Percentiles rank a stretch among this genome's conserved stretches.
phyloP scores from a whole-genome alignment of 2,329 filamentous ascomycete species.

The Iodosphaeria phyllophila region DNA sequence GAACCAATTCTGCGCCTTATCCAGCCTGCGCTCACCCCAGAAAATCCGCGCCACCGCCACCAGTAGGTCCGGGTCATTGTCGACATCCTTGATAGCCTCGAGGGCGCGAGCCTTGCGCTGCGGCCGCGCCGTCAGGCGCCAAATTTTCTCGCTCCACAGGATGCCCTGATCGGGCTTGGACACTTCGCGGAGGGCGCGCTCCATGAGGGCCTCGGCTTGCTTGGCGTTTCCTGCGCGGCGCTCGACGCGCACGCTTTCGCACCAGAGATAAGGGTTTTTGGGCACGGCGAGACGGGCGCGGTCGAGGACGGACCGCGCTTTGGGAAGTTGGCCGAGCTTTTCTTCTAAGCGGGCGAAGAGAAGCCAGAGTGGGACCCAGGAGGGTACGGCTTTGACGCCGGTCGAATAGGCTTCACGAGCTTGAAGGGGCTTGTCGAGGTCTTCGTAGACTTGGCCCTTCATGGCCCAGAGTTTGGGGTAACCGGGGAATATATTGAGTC shows the following conservation, averaged over 20 bases:
- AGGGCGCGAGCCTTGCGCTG: slow-evolving; percentile 81
- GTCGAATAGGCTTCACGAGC: slow-evolving; percentile 80
- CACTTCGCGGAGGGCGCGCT: slow-evolving; percentile 78
- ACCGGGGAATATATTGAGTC: slow-evolving; percentile 68
- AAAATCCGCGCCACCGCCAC: slow-evolving; percentile 89
- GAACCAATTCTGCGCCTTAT: slow-evolving; percentile 94
- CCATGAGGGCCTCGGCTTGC: slow-evolving; percentile 86
- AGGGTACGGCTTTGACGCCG: slow-evolving; percentile 72
- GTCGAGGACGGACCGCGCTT: slow-evolving; percentile 85
- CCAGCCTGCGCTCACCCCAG: slow-evolving; percentile 80
- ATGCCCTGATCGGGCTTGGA: slow-evolving; percentile 55
- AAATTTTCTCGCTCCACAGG: slow-evolving; percentile 88
- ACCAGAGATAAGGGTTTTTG: slow-evolving; percentile 71
- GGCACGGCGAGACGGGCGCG: slow-evolving; percentile 75
- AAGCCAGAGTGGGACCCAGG: slow-evolving; percentile 76
- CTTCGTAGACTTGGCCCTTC: slow-evolving; percentile 94
- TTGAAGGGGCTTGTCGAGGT: slow-evolving; percentile 58
- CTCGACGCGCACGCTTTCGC: slow-evolving; percentile 86
- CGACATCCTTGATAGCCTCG: slow-evolving; percentile 93
- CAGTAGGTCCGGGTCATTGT: slow-evolving; percentile 78
- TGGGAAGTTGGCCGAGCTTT: slow-evolving; percentile 63
- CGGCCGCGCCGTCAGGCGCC: slow-evolving; percentile 78
- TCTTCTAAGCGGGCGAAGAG: slow-evolving; percentile 81
- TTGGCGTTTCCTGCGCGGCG: slow-evolving; percentile 64
- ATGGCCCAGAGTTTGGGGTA: slow-evolving; percentile 92